Conservation (phyloP, 1,284 basidiomycete genomes). For the Termitomyces sp. region DNA sequence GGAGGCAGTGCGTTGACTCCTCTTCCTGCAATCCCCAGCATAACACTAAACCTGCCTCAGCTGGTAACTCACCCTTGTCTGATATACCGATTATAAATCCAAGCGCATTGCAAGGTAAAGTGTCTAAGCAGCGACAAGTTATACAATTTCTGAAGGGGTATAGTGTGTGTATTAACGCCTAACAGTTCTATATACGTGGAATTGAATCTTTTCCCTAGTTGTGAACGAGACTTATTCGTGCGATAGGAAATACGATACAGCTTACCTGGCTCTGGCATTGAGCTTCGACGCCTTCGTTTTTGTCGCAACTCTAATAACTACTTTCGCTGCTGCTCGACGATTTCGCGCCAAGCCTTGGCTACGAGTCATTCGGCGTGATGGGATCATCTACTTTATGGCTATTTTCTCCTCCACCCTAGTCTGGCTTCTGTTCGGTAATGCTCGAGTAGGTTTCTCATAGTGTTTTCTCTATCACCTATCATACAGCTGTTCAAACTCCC, state of each 20-base stretch:
- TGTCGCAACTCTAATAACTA: slow-evolving; percentile 11
- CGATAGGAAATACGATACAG: slow-evolving; percentile 8
- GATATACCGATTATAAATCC: too few relatives aligned
- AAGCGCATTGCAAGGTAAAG: neutral
- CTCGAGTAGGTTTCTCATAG: neutral
- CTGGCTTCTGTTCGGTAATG: slow-evolving; percentile 13
- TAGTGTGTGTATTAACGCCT: neutral
- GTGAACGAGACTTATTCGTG: neutral
- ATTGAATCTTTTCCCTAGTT: neutral
- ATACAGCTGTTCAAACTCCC: too few relatives aligned
- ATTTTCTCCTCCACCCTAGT: slow-evolving; percentile 17
- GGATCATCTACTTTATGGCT: slow-evolving; percentile 15
- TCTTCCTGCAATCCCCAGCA: too few relatives aligned
- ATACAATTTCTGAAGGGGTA: neutral
- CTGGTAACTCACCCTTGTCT: too few relatives aligned
- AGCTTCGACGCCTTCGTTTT: slow-evolving; percentile 18
- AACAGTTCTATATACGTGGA: neutral
- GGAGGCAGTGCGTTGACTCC: neutral
- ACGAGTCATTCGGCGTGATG: slow-evolving; percentile 16
- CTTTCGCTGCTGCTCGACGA: slow-evolving; percentile 10
- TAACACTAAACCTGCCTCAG: neutral
- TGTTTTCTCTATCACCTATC: neutral
- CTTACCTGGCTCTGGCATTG: slow-evolving; percentile 16
- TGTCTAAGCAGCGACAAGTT: neutral
- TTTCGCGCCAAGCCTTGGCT: slow-evolving; percentile 12